A percentile compares a stretch with the other conserved stretches of the same genome.
Evolutionary conservation across 2,329 filamentous ascomycete genomes (phyloP).

Genomic region (Colletotrichum tofieldiae): DNA sequence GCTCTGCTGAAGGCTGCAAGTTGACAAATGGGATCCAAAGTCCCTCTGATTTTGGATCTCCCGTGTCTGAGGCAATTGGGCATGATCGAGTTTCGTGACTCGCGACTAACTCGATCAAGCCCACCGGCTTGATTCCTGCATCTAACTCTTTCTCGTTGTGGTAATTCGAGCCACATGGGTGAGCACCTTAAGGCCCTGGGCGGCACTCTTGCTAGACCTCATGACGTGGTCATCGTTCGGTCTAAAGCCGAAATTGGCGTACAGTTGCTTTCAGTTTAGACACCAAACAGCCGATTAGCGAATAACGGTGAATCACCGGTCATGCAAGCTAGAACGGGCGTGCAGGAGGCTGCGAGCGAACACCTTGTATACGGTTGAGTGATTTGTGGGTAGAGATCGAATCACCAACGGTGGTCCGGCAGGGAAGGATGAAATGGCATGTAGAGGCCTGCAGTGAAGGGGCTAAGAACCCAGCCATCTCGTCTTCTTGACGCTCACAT

Average conservation of each 20-base stretch:
- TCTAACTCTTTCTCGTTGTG: neutral
- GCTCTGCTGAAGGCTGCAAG: neutral
- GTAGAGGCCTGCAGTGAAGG: neutral
- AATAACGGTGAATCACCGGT: neutral
- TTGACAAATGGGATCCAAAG: constrained; percentile 9
- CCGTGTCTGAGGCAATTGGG: constrained; percentile 4
- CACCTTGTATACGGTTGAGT: constrained; percentile 4
- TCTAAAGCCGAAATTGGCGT: constrained; percentile 1
- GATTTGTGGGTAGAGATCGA: neutral
- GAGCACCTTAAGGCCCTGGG: neutral
- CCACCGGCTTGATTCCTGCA: neutral
- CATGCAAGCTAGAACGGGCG: neutral
- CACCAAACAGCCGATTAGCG: neutral
- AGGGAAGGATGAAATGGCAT: neutral
- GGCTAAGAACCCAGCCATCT: constrained; percentile 1
- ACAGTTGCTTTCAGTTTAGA: constrained; percentile 1
- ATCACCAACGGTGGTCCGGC: constrained; percentile 3
- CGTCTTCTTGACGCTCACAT: constrained; percentile 19
- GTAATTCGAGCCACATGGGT: neutral
- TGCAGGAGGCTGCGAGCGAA: constrained; percentile 19
- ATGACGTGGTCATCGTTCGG: constrained; percentile 4
- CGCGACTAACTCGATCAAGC: neutral
- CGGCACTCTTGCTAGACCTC: neutral
- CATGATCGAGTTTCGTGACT: neutral
- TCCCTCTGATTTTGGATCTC: neutral